Evolutionary conservation across 441 rosid species (phyloP).

Genomic region (Adansonia gregorii): DNA sequence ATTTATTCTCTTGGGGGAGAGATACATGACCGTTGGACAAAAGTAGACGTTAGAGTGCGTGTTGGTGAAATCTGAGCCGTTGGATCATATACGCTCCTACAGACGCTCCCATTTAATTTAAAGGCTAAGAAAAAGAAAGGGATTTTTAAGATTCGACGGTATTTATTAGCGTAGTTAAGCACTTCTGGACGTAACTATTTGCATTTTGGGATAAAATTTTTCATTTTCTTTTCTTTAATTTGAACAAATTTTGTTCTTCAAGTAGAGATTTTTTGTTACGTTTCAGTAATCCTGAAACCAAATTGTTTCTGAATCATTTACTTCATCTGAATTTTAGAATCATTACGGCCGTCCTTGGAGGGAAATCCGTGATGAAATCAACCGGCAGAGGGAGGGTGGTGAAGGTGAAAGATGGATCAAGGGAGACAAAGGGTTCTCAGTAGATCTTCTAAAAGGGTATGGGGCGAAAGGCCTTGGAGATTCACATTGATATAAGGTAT

Average conservation of each 20-base stretch:
- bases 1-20: conserved; percentile 20
- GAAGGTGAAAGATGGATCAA: conserved; percentile 55
- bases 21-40: conserved; percentile 74
- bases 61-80: conserved; percentile 41
- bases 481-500: neutral
- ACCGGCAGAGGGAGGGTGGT: conserved; percentile 13
- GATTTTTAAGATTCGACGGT: neutral
- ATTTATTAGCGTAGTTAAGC: too few species aligned
- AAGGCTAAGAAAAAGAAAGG: conserved; percentile 2
- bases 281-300: neutral
- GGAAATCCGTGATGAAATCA: neutral
- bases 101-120: conserved; percentile 64
- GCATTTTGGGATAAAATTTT: too few species aligned
- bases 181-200: too few species aligned
- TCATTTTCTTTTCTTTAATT: too few species aligned
- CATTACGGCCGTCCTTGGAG: neutral
- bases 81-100: conserved; percentile 47
- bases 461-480: conserved; percentile 87
- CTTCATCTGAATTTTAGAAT: too few species aligned
- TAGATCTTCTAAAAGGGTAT: conserved; percentile 87
- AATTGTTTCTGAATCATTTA: neutral
- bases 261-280: neutral
- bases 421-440: conserved; percentile 80
- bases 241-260: neutral
- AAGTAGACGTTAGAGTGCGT: conserved; percentile 59